phyloP scores from a whole-genome alignment of 2,329 filamentous ascomycete species.

The Grosmannia huntii region DNA sequence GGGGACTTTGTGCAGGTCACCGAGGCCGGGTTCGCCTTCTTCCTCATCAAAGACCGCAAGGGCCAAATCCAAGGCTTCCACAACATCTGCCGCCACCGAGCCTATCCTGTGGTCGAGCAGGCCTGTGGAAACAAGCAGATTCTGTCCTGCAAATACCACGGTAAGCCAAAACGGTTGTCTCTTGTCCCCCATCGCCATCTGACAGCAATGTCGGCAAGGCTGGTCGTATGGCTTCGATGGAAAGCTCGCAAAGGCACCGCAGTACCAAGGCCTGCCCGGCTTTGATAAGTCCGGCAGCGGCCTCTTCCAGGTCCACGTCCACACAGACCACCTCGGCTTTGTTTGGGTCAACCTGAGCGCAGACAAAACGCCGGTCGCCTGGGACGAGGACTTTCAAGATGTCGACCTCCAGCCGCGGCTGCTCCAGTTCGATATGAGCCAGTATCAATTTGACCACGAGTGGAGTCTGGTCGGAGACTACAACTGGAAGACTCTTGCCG shows the following conservation, averaged over 20 bases:
- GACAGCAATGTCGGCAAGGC: not conserved
- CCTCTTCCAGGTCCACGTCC: conserved; percentile 41
- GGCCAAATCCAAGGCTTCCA: conserved; percentile 43
- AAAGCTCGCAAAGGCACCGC: conserved; percentile 45
- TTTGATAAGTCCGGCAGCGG: conserved; percentile 45
- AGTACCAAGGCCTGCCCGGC: conserved; percentile 40
- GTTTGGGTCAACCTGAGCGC: conserved; percentile 46
- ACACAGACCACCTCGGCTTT: conserved; percentile 40
- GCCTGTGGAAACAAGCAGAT: conserved; percentile 43
- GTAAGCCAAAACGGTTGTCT: conserved; percentile 12
- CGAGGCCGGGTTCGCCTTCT: conserved; percentile 41
- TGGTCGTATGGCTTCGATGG: conserved; percentile 49
- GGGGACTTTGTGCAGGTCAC: conserved; percentile 46
- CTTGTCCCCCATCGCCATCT: no score
- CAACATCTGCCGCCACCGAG: no score
- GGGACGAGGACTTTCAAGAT: conserved; percentile 37
- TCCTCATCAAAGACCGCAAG: conserved; percentile 36
- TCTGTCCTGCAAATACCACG: conserved; percentile 48
- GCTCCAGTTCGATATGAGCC: conserved; percentile 31
- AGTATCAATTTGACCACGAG: conserved; percentile 43
- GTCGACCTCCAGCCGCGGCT: conserved; percentile 33
- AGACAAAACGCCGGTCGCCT: conserved; percentile 27
- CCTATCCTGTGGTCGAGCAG: no score
- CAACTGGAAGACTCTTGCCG: conserved; percentile 48
- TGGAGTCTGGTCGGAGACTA: conserved; percentile 44